A percentile compares a stretch with the other conserved stretches of the same genome.
These are phyloP conservation scores for Pogostemon cablin DNA, from an alignment of 257 asterid genomes.

Conservation along the genomic window DNA sequence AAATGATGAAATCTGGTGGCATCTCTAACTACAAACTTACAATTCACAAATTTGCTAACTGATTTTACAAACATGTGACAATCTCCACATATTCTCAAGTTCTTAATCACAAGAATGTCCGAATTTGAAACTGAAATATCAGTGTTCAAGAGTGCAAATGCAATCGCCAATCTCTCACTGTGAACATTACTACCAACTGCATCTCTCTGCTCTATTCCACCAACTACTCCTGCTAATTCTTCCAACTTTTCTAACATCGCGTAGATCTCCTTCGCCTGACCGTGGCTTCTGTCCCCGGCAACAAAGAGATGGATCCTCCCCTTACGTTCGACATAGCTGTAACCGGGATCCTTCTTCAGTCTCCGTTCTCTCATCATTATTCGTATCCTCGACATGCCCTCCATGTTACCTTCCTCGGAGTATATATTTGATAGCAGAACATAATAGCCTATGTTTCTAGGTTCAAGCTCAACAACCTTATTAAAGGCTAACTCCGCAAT, in stretches of 20 bases:
- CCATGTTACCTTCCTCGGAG: constrained; percentile 46
- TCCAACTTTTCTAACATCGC: constrained; percentile 56
- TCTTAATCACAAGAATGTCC: constrained; percentile 75
- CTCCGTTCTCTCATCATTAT: constrained; percentile 73
- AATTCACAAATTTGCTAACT: constrained; percentile 51
- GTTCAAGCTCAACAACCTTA: constrained; percentile 74
- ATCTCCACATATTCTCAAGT: constrained; percentile 81
- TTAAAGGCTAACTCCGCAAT: constrained; percentile 78
- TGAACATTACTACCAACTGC: constrained; percentile 46
- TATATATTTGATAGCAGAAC: constrained; percentile 77
- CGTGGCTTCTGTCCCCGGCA: constrained; percentile 74
- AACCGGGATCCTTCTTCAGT: constrained; percentile 83
- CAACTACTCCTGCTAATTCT: constrained; percentile 33
- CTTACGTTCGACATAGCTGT: constrained; percentile 65
- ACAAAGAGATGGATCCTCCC: constrained; percentile 71
- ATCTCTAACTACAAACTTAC: constrained; percentile 75
- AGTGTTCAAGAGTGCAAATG: constrained; percentile 64
- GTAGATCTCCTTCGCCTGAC: constrained; percentile 54
- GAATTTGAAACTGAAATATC: constrained; percentile 28
- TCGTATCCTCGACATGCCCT: constrained; percentile 66
- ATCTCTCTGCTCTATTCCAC: constrained; percentile 27
- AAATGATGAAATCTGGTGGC: constrained; percentile 94
- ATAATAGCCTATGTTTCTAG: constrained; percentile 76
- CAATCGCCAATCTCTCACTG: constrained; percentile 85
- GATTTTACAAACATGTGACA: constrained; percentile 71